These are phyloP conservation scores for Paramyrothecium sp. DNA, from an alignment of 2,329 filamentous ascomycete species.

Conservation along the genomic window DNA sequence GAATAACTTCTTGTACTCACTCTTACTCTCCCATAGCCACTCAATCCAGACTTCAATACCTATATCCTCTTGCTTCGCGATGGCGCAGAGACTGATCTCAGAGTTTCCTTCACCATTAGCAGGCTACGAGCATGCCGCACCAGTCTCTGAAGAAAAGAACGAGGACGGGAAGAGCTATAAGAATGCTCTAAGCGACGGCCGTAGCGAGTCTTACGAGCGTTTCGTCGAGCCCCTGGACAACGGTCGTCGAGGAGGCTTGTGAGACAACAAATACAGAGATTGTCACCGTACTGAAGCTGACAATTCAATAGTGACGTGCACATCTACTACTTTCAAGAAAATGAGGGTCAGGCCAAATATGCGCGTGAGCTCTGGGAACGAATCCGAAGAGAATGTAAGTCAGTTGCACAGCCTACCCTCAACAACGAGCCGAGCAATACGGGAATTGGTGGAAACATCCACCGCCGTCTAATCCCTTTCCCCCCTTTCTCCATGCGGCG, in stretches of 20 bases:
- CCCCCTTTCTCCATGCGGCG: too few relatives aligned
- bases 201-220: conserved; percentile 67
- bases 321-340: conserved; percentile 74
- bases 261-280: conserved; percentile 21
- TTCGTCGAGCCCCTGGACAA: conserved; percentile 71
- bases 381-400: conserved; percentile 74
- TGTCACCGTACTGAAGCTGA: background rate
- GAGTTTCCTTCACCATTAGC: conserved; percentile 45
- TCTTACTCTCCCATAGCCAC: too few relatives aligned
- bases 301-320: conserved; percentile 65
- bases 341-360: conserved; percentile 61
- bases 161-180: conserved; percentile 76
- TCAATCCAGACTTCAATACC: too few relatives aligned
- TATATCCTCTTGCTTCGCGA: too few relatives aligned
- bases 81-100: background rate
- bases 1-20: too few relatives aligned
- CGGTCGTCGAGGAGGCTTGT: conserved; percentile 69
- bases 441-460: background rate
- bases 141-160: conserved; percentile 56
- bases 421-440: background rate
- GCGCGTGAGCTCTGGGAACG: conserved; percentile 74
- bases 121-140: conserved; percentile 55
- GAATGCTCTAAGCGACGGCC: conserved; percentile 60
- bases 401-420: background rate
- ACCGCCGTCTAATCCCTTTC: too few relatives aligned